Evolutionary conservation across 1,284 basidiomycete genomes (phyloP).

Genomic region (Inonotus obliquus): DNA sequence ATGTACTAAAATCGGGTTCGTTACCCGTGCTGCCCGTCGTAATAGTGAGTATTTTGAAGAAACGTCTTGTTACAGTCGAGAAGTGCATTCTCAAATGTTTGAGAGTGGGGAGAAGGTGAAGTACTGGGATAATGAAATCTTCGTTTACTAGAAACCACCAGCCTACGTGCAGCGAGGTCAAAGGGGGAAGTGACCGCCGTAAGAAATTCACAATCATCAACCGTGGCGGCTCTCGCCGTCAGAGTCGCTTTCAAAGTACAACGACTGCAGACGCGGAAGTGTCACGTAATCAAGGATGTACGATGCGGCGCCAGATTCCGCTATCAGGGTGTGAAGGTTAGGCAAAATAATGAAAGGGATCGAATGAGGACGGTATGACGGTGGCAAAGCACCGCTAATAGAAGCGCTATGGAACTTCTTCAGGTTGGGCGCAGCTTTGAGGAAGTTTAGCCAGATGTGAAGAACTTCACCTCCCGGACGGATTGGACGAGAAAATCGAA

Average conservation of each 20-base stretch:
- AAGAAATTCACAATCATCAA: not conserved
- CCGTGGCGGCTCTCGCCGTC: not conserved
- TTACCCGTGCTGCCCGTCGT: no score
- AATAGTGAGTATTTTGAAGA: no score
- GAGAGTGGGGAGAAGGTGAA: no score
- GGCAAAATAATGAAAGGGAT: no score
- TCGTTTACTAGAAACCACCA: no score
- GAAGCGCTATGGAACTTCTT: not conserved
- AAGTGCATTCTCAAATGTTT: no score
- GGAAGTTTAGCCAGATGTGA: not conserved
- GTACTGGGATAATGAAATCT: no score
- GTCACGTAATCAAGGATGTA: not conserved
- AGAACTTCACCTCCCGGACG: not conserved
- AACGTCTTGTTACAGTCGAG: no score
- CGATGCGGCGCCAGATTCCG: no score
- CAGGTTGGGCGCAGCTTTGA: not conserved
- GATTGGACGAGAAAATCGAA: not conserved
- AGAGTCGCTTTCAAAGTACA: not conserved
- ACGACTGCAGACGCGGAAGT: not conserved
- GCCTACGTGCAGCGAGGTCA: not conserved
- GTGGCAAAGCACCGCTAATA: not conserved
- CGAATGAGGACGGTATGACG: no score
- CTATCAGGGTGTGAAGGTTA: no score
- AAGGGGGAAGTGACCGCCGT: not conserved
- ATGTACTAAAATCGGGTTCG: no score